Conservation (phyloP, 78 protist genomes). For the Speleostelium caveatum region DNA sequence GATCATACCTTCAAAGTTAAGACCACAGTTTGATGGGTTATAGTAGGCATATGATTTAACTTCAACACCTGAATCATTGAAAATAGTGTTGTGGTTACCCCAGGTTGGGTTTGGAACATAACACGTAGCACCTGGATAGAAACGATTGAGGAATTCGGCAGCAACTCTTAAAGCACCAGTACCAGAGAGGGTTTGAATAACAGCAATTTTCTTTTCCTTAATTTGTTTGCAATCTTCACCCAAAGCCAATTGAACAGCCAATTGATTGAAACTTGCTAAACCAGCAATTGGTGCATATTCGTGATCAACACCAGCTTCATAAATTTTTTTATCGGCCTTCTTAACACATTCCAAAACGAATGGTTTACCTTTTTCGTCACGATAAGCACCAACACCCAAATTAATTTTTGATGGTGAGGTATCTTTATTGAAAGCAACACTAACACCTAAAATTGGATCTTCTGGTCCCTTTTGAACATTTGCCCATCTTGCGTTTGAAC, state of each 20-base stretch:
- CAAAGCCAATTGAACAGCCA: constrained; percentile 63
- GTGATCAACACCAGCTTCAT: constrained; percentile 74
- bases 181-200: constrained; percentile 97
- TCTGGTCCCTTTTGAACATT: constrained; percentile 83
- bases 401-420: constrained; percentile 80
- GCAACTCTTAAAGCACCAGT: constrained; percentile 97
- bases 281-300: constrained; percentile 95
- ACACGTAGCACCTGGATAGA: constrained; percentile 52
- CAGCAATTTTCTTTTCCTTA: constrained; percentile 67
- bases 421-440: constrained; percentile 84
- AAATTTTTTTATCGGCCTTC: constrained; percentile 83
- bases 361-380: constrained; percentile 87
- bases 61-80: constrained; percentile 80
- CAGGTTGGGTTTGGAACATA: constrained; percentile 98
- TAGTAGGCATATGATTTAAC: constrained; percentile 89
- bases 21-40: constrained; percentile 68
- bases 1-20: constrained; percentile 78
- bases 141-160: constrained; percentile 85
- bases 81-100: constrained; percentile 94
- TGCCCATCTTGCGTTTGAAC: too few relatives aligned
- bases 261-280: constrained; percentile 61
- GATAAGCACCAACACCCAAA: constrained; percentile 93
- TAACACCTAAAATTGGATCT: constrained; percentile 91
- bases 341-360: constrained; percentile 80
- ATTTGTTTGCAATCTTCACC: constrained; percentile 46